A percentile compares a stretch with the other conserved stretches of the same genome.
phyloP scores from a whole-genome alignment of 2,329 filamentous ascomycete genomes.

The Corynespora cassiicola region DNA sequence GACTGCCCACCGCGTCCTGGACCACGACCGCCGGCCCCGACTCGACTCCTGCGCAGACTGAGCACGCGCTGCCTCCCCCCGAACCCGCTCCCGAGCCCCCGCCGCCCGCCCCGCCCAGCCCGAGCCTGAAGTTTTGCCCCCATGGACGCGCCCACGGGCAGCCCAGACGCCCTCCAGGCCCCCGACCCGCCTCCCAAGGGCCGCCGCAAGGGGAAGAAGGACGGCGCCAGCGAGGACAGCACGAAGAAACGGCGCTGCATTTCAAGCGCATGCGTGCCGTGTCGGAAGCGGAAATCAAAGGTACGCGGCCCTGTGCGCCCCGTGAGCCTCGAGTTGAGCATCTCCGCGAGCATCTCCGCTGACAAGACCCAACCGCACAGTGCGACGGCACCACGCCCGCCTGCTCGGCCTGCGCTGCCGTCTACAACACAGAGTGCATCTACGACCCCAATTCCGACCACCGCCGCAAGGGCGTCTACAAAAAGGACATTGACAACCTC shows the following conservation, averaged over 20 bases:
- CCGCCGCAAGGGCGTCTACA: conserved; percentile 94
- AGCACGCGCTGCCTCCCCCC: conserved; percentile 4
- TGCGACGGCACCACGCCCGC: conserved; percentile 91
- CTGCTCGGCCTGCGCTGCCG: conserved; percentile 94
- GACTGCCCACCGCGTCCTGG: conserved; percentile 11
- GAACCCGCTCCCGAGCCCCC: conserved; percentile 21
- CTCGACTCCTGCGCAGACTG: conserved; percentile 19
- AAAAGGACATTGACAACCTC: conserved; percentile 87
- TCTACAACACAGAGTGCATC: conserved; percentile 88
- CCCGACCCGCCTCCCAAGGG: conserved; percentile 34
- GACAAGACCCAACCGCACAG: conserved; percentile 38
- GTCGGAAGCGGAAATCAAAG: conserved; percentile 50
- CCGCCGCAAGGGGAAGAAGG: conserved; percentile 41
- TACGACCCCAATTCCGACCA: conserved; percentile 98
- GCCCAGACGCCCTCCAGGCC: conserved; percentile 11
- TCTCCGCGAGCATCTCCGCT: conserved; percentile 17
- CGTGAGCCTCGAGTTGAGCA: conserved; percentile 3
- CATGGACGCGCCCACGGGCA: neutral
- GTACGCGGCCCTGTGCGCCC: conserved; percentile 31
- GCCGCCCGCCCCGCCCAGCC: conserved; percentile 23
- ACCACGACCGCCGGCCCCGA: conserved; percentile 18
- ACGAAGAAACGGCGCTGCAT: conserved; percentile 53
- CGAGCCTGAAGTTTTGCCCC: neutral
- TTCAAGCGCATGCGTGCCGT: conserved; percentile 48
- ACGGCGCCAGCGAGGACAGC: conserved; percentile 45